Evolutionary conservation across 768 basidiomycete species (phyloP).

Genomic region (Neoboletus brunneissimus): DNA sequence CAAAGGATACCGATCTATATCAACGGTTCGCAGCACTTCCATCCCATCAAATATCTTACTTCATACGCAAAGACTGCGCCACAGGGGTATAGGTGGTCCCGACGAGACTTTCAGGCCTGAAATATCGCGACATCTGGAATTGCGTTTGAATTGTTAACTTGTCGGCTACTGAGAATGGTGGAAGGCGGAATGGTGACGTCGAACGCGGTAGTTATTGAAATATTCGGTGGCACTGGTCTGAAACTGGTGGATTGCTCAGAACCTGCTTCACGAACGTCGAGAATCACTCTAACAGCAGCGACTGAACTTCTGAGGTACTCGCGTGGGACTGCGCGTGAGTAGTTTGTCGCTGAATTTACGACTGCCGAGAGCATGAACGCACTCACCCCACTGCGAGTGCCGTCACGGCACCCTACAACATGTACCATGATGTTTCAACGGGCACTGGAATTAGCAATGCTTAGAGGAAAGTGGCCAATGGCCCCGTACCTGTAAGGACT

Average conservation of each 20-base stretch:
- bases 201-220: not conserved
- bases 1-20: too few species aligned
- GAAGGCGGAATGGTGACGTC: not conserved
- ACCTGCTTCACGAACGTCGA: not conserved
- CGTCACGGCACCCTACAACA: not conserved
- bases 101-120: not conserved
- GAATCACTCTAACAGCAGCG: not conserved
- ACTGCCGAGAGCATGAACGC: not conserved
- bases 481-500: not conserved
- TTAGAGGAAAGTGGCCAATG: not conserved
- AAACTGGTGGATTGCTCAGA: not conserved
- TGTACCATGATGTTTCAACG: not conserved
- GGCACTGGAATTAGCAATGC: not conserved
- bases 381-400: not conserved
- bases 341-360: too few species aligned
- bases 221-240: not conserved
- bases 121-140: not conserved
- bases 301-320: too few species aligned
- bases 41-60: too few species aligned
- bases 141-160: too few species aligned
- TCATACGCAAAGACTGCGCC: too few species aligned
- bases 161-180: not conserved
- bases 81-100: not conserved
- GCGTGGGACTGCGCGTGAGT: not conserved
- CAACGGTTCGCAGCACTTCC: not conserved